Conservation (phyloP, 768 basidiomycete genomes). For the Terana coerulea region DNA sequence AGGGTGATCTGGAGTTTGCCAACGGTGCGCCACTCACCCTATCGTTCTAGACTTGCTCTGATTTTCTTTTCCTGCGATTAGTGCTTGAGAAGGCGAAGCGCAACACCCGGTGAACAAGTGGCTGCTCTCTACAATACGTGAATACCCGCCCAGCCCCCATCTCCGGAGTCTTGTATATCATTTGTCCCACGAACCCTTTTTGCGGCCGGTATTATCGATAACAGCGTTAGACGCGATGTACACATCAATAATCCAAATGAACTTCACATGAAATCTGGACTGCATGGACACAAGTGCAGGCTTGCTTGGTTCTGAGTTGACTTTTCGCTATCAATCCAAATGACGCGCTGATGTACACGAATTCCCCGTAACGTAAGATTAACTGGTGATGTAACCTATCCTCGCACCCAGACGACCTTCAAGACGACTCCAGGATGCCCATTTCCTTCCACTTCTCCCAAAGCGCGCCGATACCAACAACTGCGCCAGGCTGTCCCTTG, state of each 20-base stretch:
- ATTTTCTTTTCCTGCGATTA: background rate
- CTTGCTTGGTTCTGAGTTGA: too few relatives aligned
- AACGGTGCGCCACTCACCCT: slow-evolving; percentile 44
- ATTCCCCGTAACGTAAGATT: slow-evolving; percentile 10
- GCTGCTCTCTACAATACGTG: background rate
- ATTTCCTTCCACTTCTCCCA: slow-evolving; percentile 91
- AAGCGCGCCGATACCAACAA: slow-evolving; percentile 71
- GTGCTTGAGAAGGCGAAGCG: slow-evolving; percentile 8
- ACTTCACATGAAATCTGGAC: background rate
- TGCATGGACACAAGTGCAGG: too few relatives aligned
- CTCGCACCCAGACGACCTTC: background rate
- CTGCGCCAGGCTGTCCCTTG: slow-evolving; percentile 56
- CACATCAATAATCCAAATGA: slow-evolving; percentile 6
- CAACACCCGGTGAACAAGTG: slow-evolving; percentile 4
- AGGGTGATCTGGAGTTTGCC: slow-evolving; percentile 66
- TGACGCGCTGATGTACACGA: slow-evolving; percentile 12
- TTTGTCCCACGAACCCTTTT: slow-evolving; percentile 3
- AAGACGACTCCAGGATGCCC: slow-evolving; percentile 64
- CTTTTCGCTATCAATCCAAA: too few relatives aligned
- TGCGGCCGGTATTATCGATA: slow-evolving; percentile 2
- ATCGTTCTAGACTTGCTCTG: background rate
- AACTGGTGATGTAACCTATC: slow-evolving; percentile 4
- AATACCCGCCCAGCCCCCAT: background rate
- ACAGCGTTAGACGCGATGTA: slow-evolving; percentile 4
- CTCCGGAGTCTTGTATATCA: background rate